A percentile compares a stretch with the other conserved stretches of the same genome.
Conservation (phyloP, 75 land plant genomes). For the Cryptomeria japonica region DNA sequence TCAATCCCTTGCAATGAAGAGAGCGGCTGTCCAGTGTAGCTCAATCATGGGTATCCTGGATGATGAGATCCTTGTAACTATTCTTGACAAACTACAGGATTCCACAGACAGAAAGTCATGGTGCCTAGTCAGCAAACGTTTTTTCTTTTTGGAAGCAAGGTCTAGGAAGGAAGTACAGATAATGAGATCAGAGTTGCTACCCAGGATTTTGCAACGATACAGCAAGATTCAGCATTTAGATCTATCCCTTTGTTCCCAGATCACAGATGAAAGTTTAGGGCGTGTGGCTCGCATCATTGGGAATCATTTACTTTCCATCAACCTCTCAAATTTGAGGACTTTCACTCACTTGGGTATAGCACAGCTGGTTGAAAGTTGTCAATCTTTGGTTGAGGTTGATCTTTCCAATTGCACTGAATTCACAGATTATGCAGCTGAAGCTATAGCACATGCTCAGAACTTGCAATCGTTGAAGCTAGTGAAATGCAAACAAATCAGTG, state of each 20-base stretch:
- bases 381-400: no score
- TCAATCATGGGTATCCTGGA: constrained; percentile 25
- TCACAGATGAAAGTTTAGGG: no score
- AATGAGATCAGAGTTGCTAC: constrained; percentile 22
- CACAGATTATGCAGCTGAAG: no score
- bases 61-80: constrained; percentile 25
- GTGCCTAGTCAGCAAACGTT: no score
- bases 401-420: no score
- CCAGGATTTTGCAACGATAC: constrained; percentile 21
- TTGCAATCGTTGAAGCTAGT: constrained; percentile 49
- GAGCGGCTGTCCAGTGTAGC: background rate
- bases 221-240: constrained; percentile 14
- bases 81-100: no score
- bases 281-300: constrained; percentile 31
- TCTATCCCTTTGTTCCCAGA: no score
- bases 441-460: constrained; percentile 7
- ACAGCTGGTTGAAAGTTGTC: no score
- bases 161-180: no score
- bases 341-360: no score
- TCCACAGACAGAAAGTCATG: no score
- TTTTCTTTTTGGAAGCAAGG: no score
- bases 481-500: constrained; percentile 53
- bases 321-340: constrained; percentile 1
- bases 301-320: constrained; percentile 48
- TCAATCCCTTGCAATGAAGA: background rate